Base-by-base conservation (phyloP, 148 eudicot genomes). In the Camellia lanceoleosa region DNA sequence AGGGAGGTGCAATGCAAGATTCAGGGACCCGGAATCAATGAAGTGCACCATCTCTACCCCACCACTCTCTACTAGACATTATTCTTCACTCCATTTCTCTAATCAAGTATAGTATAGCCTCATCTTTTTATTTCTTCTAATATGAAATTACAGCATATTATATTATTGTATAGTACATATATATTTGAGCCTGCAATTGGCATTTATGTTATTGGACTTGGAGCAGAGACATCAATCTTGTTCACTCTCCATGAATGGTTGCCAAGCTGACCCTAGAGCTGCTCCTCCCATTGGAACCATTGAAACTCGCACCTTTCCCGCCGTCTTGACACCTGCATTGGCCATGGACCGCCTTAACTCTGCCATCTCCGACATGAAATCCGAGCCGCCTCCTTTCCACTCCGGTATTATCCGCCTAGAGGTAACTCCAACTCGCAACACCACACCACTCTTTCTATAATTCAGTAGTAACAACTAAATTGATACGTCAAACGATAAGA, bases 401-500 rank as follows among this genome's bases (percentile, higher is more conserved):
- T 96, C 99, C 3, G 99, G 99, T 71, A 86, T 96, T 19, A 89
- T 96, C 16, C 90, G 98, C 2, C 84, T 96, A n/a, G 89, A 96
- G 98, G 99, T 96, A 88, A 49, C 3, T 15, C 55, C 10, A 68
- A 11, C 19, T 30, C 12, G 1, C 49, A 9, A 19, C 30, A 65
- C 12, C 38, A 5, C 2, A 30, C 11, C 44, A 43, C 54, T 72
- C 65, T 16, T 80, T 47, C 46, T 56, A 10, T 56, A 14, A 14
- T 11, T 10, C 38, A 30, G 38, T 30, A 30, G 1, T 30, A 30
- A 30, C 38, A 30, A 30, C 38, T 30, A 30, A 30, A 30, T 1
- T 30, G 38, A 30, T 30, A 30, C 1, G 1, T 30, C 1, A 30
- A 0, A 30, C 0, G 38, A 30, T 30, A 30, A 30, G 38, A 30